A percentile compares a stretch with the other conserved stretches of the same genome.
Conservation (phyloP, 352 stramenopile genomes). For the Aphanomyces cochlioides region DNA sequence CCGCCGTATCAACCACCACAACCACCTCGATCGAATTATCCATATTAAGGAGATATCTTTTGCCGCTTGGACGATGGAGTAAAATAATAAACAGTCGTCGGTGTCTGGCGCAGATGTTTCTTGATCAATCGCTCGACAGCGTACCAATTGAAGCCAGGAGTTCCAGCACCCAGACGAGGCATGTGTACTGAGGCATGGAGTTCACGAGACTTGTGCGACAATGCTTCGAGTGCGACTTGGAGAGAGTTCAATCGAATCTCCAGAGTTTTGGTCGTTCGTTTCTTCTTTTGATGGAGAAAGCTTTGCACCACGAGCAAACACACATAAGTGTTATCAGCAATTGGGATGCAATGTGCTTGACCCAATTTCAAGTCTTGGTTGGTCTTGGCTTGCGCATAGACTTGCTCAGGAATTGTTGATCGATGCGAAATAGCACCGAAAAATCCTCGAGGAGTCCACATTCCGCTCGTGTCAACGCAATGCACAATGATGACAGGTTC, state of each 20-base stretch:
- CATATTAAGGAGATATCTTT: constrained; percentile 11
- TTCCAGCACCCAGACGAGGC: constrained; percentile 71
- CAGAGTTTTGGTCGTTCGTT: constrained; percentile 48
- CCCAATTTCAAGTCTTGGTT: constrained; percentile 71
- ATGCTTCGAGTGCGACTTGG: constrained; percentile 42
- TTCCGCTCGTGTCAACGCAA: constrained; percentile 68
- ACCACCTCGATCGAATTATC: constrained; percentile 29
- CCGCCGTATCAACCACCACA: neutral
- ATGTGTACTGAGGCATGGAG: constrained; percentile 62
- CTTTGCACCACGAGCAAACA: constrained; percentile 70
- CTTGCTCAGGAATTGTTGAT: constrained; percentile 49
- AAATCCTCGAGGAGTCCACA: constrained; percentile 70
- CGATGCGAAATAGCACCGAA: constrained; percentile 56
- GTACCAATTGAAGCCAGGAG: constrained; percentile 79
- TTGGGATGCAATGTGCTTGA: constrained; percentile 56
- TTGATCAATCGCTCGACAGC: constrained; percentile 69
- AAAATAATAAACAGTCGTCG: constrained; percentile 73
- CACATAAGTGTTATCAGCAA: constrained; percentile 46
- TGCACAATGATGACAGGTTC: constrained; percentile 54
- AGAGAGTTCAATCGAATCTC: constrained; percentile 64
- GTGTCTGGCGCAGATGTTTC: constrained; percentile 51
- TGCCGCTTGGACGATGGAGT: constrained; percentile 1
- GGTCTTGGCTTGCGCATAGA: constrained; percentile 54
- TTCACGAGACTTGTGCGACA: constrained; percentile 40
- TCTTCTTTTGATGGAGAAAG: constrained; percentile 40